Conservation (phyloP, 2,329 filamentous ascomycete genomes). For the Ophiocordyceps camponoti-leonardi region DNA sequence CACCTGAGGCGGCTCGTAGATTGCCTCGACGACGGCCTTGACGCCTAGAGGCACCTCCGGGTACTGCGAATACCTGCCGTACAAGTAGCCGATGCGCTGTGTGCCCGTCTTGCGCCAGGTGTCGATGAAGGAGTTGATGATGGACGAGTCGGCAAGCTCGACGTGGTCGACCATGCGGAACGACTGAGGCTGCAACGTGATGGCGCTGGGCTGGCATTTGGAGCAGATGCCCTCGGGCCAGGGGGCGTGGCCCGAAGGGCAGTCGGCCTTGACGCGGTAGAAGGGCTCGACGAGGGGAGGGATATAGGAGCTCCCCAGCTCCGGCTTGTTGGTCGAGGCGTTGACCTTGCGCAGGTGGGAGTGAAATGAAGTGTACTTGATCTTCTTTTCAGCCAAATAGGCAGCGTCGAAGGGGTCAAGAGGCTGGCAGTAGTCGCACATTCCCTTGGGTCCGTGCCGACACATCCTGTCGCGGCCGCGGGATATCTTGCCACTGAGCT, state of each 20-base stretch:
- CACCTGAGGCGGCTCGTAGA: slow-evolving; percentile 88
- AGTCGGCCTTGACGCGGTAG: slow-evolving; percentile 75
- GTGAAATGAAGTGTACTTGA: slow-evolving; percentile 96
- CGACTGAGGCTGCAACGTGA: slow-evolving; percentile 80
- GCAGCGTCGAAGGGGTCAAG: slow-evolving; percentile 82
- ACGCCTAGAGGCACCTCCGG: slow-evolving; percentile 81
- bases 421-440: slow-evolving; percentile 99
- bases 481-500: slow-evolving; percentile 74
- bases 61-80: slow-evolving; percentile 83
- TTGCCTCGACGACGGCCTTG: slow-evolving; percentile 91
- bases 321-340: slow-evolving; percentile 87
- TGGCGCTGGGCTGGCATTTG: slow-evolving; percentile 94
- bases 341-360: slow-evolving; percentile 90
- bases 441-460: slow-evolving; percentile 86
- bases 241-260: slow-evolving; percentile 78
- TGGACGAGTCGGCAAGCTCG: slow-evolving; percentile 70
- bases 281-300: slow-evolving; percentile 86
- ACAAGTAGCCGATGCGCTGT: slow-evolving; percentile 79
- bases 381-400: slow-evolving; percentile 88
- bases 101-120: slow-evolving; percentile 76
- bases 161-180: slow-evolving; percentile 98
- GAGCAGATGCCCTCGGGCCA: slow-evolving; percentile 97
- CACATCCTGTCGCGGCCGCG: slow-evolving; percentile 78
- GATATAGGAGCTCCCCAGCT: slow-evolving; percentile 87
- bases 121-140: slow-evolving; percentile 81